A percentile compares a stretch with the other conserved stretches of the same genome.
phyloP scores from a whole-genome alignment of 2,329 filamentous ascomycete genomes.

The Neonectria magnoliae region DNA sequence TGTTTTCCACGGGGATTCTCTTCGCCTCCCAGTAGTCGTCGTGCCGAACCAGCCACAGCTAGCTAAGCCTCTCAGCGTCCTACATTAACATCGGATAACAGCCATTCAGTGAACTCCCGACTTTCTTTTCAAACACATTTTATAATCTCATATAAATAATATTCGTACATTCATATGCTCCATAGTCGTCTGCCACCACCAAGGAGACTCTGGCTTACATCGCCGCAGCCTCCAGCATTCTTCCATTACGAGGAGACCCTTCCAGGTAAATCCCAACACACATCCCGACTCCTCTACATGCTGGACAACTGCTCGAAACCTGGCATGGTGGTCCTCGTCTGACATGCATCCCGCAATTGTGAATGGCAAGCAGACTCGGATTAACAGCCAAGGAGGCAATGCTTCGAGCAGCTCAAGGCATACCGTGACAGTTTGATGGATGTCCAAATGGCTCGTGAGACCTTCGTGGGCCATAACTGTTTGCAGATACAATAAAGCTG shows the following conservation, averaged over 20 bases:
- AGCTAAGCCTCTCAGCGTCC: no score
- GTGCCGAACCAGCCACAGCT: no score
- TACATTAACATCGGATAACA: no score
- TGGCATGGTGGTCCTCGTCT: background rate
- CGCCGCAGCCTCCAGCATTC: conserved; percentile 14
- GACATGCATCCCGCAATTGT: conserved; percentile 15
- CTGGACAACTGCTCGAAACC: conserved; percentile 3
- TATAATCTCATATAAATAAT: conserved; percentile 12
- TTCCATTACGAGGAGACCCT: conserved; percentile 21
- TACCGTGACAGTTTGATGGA: background rate
- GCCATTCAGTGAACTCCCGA: no score
- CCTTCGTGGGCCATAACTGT: background rate
- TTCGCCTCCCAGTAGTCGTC: no score
- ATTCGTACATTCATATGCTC: conserved; percentile 7
- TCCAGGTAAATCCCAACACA: conserved; percentile 19
- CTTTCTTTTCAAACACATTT: background rate
- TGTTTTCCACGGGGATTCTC: no score
- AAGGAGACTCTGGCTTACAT: background rate
- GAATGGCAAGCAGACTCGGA: conserved; percentile 22
- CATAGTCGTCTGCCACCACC: conserved; percentile 22
- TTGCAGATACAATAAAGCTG: conserved; percentile 7
- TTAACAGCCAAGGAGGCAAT: conserved; percentile 6
- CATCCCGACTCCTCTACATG: conserved; percentile 2
- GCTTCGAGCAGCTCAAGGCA: conserved; percentile 18
- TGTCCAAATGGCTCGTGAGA: background rate